These are phyloP conservation scores for Cornus suecica DNA, from an alignment of 148 eudicot genomes.

Conservation along the genomic window DNA sequence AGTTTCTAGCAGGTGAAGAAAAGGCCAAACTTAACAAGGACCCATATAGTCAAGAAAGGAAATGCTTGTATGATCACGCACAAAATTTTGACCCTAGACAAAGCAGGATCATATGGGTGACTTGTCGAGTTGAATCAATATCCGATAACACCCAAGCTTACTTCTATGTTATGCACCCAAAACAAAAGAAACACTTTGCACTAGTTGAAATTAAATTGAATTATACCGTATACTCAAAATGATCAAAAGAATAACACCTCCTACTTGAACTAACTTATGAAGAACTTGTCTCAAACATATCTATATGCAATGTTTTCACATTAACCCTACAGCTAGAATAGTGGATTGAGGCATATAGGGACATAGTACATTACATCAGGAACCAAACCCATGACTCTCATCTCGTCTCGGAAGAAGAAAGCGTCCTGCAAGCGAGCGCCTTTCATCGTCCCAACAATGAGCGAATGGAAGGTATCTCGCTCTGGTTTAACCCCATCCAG, in stretches of 20 bases:
- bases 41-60: too few relatives aligned
- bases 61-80: too few relatives aligned
- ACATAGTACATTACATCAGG: conserved; percentile 74
- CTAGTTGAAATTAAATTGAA: not conserved
- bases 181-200: not conserved
- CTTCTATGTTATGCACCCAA: not conserved
- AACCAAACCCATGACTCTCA: conserved; percentile 87
- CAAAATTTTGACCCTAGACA: too few relatives aligned
- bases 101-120: too few relatives aligned
- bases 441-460: conserved; percentile 74
- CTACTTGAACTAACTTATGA: not conserved
- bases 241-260: not conserved
- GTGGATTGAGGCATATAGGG: not conserved
- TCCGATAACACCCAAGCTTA: not conserved
- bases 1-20: too few relatives aligned
- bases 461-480: conserved; percentile 77
- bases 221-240: not conserved
- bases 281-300: not conserved
- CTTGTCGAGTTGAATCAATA: too few relatives aligned
- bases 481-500: conserved; percentile 88
- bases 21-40: too few relatives aligned
- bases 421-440: conserved; percentile 79
- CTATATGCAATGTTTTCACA: not conserved
- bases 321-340: not conserved
- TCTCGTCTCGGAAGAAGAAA: conserved; percentile 76